A percentile compares a stretch with the other conserved stretches of the same genome.
These are phyloP conservation scores for Ogataea trehalophila DNA, from an alignment of 805 yeast species.

Conservation along the genomic window DNA sequence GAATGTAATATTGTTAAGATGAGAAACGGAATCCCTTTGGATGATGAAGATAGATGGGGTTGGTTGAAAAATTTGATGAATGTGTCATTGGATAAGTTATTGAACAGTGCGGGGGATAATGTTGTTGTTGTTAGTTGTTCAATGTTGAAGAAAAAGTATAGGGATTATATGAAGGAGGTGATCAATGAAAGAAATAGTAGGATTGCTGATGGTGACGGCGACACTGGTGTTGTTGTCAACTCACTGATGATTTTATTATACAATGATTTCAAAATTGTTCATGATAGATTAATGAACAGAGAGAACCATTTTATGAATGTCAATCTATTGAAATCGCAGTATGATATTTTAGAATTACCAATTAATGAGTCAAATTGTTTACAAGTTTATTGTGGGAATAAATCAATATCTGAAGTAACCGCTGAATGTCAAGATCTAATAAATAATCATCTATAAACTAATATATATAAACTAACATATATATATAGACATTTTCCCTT, in stretches of 20 bases:
- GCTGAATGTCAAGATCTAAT: slow-evolving; percentile 5
- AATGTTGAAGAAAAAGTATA: slow-evolving; percentile 68
- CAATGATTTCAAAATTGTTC: slow-evolving; percentile 57
- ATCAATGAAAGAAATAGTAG: slow-evolving; percentile 12
- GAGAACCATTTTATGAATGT: slow-evolving; percentile 83
- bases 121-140: slow-evolving; percentile 74
- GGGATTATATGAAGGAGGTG: slow-evolving; percentile 52
- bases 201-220: too few relatives aligned
- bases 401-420: slow-evolving; percentile 11
- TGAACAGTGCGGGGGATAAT: slow-evolving; percentile 22
- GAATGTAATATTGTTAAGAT: slow-evolving; percentile 68
- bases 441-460: not conserved
- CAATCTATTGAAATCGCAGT: slow-evolving; percentile 78
- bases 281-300: slow-evolving; percentile 57
- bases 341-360: slow-evolving; percentile 72
- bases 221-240: slow-evolving; percentile 21
- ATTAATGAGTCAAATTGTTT: slow-evolving; percentile 12
- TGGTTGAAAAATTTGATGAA: slow-evolving; percentile 64
- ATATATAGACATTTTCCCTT: not conserved
- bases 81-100: slow-evolving; percentile 32
- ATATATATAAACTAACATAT: too few relatives aligned
- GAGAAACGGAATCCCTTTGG: slow-evolving; percentile 73
- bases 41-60: slow-evolving; percentile 88
- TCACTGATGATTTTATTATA: slow-evolving; percentile 64
- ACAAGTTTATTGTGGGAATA: slow-evolving; percentile 18